Evolutionary conservation across 306 rosid species (phyloP).

Genomic region (Sphenostylis stenocarpa): DNA sequence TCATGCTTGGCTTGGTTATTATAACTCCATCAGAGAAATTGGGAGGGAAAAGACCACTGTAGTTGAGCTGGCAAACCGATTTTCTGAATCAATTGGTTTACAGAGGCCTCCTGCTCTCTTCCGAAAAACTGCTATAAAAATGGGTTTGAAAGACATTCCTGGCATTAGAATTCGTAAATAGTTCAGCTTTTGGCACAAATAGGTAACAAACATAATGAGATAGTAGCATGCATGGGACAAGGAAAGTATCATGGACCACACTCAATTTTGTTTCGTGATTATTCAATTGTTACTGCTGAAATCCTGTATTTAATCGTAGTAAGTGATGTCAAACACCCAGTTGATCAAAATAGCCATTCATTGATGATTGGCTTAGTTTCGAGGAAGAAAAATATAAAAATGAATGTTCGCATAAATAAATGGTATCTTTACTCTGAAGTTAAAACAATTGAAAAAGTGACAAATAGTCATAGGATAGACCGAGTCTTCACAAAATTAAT

Average conservation of each 20-base stretch:
- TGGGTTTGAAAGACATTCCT: conserved; percentile 92
- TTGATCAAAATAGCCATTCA: background rate
- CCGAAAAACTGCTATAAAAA: conserved; percentile 78
- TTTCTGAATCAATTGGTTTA: conserved; percentile 81
- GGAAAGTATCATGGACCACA: background rate
- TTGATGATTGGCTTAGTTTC: background rate
- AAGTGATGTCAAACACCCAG: background rate
- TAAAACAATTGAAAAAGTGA: background rate
- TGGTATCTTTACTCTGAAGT: too few relatives aligned
- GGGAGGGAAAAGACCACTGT: conserved; percentile 82
- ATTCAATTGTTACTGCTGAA: conserved; percentile 7
- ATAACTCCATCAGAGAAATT: conserved; percentile 81
- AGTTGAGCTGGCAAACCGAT: conserved; percentile 65
- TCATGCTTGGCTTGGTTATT: conserved; percentile 95
- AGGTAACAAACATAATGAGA: background rate
- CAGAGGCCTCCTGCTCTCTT: conserved; percentile 78
- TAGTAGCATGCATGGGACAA: background rate
- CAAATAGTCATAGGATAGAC: background rate
- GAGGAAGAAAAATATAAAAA: background rate
- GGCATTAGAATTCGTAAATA: conserved; percentile 77
- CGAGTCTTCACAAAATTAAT: background rate
- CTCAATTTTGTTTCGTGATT: background rate
- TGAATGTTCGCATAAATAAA: too few relatives aligned
- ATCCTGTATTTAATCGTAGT: background rate
- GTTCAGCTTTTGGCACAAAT: background rate